Conservation (phyloP, 495 filamentous ascomycete species). For the Xylaria venustula region DNA sequence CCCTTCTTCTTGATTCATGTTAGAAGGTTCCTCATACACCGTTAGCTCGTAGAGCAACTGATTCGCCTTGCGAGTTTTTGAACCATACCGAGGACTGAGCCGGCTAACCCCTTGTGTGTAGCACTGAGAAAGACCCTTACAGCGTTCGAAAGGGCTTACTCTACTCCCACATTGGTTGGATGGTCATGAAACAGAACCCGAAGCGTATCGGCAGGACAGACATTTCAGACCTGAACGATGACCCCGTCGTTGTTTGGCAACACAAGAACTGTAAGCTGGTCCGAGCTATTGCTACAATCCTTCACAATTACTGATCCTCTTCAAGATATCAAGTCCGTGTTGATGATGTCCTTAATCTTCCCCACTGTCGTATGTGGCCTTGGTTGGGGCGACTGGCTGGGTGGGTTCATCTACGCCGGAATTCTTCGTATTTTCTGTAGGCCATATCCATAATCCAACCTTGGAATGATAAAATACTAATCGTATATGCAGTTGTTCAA, state of each 20-base stretch:
- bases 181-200: constrained; percentile 93
- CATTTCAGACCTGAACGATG: constrained; percentile 94
- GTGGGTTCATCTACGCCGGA: constrained; percentile 92
- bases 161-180: constrained; percentile 94
- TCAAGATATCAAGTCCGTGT: constrained; percentile 71
- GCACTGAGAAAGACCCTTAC: constrained; percentile 97
- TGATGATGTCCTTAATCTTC: constrained; percentile 83
- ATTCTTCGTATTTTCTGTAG: constrained; percentile 83
- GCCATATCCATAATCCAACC: background rate
- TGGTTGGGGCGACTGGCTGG: constrained; percentile 84
- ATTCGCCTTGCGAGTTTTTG: too few species aligned
- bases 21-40: too few species aligned
- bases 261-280: constrained; percentile 66
- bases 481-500: constrained; percentile 64
- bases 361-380: constrained; percentile 83
- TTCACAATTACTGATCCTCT: background rate
- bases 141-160: constrained; percentile 95
- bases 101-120: too few species aligned
- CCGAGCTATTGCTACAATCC: background rate
- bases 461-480: constrained; percentile 22
- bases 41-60: too few species aligned
- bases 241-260: constrained; percentile 90
- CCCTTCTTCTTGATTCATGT: too few species aligned
- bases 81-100: too few species aligned
- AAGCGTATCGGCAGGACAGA: constrained; percentile 93